Conservation (phyloP, 257 asterid species). For the Solanum piurae region DNA sequence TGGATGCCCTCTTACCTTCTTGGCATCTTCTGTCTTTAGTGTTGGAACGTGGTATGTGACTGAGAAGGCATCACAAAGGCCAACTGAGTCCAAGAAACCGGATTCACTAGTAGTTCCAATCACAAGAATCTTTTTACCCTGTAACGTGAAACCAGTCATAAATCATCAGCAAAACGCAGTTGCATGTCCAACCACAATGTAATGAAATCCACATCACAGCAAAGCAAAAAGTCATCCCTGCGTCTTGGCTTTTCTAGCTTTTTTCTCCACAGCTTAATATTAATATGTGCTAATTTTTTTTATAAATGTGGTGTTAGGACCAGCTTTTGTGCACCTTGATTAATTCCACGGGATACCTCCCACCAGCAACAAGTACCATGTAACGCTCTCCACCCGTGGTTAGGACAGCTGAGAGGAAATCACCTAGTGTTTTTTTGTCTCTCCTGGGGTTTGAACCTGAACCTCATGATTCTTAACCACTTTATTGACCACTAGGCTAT, state of each 20-base stretch:
- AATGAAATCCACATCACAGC: neutral
- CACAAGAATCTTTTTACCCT: constrained; percentile 46
- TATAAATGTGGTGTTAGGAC: neutral
- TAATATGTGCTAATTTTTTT: neutral
- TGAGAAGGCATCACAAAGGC: constrained; percentile 71
- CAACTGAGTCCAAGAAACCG: constrained; percentile 68
- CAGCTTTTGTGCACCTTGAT: neutral
- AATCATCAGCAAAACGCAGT: neutral
- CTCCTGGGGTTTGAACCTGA: neutral
- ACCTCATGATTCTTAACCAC: neutral
- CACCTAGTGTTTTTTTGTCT: neutral
- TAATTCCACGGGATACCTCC: neutral
- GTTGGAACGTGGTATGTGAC: constrained; percentile 83
- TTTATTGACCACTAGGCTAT: neutral
- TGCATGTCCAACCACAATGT: neutral
- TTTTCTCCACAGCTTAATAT: neutral
- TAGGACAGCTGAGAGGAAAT: neutral
- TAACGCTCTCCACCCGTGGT: neutral
- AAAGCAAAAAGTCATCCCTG: neutral
- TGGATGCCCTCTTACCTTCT: constrained; percentile 41
- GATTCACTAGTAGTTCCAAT: constrained; percentile 93
- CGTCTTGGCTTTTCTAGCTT: neutral
- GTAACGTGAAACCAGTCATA: neutral
- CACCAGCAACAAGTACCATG: neutral
- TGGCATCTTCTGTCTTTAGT: constrained; percentile 68